A percentile compares a stretch with the other conserved stretches of the same genome.
phyloP scores from a whole-genome alignment of 192 early-diverging fungal species.

The Helicostylum pulchrum region DNA sequence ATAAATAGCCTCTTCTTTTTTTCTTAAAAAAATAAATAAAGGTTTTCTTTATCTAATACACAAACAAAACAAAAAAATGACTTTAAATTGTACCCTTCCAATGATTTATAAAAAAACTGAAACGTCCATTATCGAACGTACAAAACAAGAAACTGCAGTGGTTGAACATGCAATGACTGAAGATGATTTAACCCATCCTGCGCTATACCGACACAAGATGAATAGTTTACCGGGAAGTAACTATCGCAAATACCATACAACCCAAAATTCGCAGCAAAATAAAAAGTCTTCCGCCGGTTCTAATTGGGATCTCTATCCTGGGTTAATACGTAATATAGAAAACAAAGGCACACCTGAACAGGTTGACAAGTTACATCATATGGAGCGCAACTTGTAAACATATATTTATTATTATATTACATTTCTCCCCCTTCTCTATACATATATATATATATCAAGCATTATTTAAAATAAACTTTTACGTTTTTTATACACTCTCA shows the following conservation, averaged over 20 bases:
- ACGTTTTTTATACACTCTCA: background rate
- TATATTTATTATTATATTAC: background rate
- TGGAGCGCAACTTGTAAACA: background rate
- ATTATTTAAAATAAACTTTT: background rate
- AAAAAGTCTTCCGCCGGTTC: background rate
- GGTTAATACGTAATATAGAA: constrained; percentile 10
- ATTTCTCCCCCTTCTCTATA: background rate
- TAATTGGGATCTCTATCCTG: constrained; percentile 19
- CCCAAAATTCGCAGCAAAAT: no score
- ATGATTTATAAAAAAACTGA: background rate
- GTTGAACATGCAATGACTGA: constrained; percentile 8
- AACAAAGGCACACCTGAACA: constrained; percentile 16
- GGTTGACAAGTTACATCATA: constrained; percentile 15
- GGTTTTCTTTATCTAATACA: no score
- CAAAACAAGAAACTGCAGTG: constrained; percentile 3
- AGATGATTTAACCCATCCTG: constrained; percentile 14
- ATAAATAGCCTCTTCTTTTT: background rate
- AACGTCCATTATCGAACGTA: background rate
- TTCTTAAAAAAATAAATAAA: no score
- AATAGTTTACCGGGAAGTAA: background rate
- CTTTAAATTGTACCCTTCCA: constrained; percentile 3
- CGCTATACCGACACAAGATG: background rate
- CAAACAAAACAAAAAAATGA: no score
- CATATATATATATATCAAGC: background rate
- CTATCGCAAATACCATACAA: background rate